These are phyloP conservation scores for Lentinula sp. DNA, from an alignment of 768 basidiomycete genomes.

Conservation along the genomic window DNA sequence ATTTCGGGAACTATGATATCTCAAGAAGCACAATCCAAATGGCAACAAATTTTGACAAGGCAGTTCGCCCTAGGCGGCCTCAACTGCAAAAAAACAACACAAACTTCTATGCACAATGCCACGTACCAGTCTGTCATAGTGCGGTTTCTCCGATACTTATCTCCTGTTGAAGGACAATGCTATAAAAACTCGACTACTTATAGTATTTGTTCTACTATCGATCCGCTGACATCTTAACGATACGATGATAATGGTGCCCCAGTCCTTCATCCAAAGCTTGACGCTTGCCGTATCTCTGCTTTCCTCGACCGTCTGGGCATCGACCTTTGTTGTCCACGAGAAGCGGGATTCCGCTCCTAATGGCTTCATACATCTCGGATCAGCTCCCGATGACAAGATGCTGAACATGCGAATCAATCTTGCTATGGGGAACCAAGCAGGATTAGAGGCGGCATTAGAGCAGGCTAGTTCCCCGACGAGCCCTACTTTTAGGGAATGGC, in stretches of 20 bases:
- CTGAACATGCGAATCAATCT: slow-evolving; percentile 1
- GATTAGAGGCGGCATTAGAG: neutral
- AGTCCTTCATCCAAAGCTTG: neutral
- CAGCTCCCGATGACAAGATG: neutral
- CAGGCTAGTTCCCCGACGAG: slow-evolving; percentile 15
- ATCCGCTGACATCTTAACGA: neutral
- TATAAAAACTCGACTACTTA: neutral
- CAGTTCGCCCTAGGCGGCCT: neutral
- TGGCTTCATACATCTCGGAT: neutral
- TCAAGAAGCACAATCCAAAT: neutral
- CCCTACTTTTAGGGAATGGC: slow-evolving; percentile 21
- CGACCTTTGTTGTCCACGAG: neutral
- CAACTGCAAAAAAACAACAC: neutral
- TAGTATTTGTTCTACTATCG: neutral
- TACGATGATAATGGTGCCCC: neutral
- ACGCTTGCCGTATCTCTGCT: neutral
- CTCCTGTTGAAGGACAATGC: neutral
- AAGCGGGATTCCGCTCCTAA: neutral
- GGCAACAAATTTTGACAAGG: neutral
- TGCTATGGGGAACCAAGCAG: neutral
- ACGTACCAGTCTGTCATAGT: neutral
- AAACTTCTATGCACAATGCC: neutral
- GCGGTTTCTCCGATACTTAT: neutral
- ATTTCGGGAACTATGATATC: neutral
- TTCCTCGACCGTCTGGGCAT: neutral